Evolutionary conservation across 2,329 filamentous ascomycete species (phyloP), one percentile per base, ranked within the genome.

Genomic region (Fusarium temperatum): DNA sequence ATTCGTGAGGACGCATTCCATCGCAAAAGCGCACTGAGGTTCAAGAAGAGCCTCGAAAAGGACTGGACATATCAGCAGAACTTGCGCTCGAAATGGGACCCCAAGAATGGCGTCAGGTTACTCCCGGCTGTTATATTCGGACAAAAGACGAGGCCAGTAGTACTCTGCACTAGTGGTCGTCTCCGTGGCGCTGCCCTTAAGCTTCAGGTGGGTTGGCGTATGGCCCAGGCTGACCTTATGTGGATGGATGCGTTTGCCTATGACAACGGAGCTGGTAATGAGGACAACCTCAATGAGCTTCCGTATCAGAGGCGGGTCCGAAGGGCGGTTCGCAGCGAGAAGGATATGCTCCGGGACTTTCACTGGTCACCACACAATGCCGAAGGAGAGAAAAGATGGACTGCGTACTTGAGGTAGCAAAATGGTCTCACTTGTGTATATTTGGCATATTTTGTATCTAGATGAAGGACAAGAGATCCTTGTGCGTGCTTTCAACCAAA

Each of bases 111-210:
- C 4, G 22, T 48, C 17, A 10, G 45, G 12, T 3, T 68, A 30
- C 41, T 59, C 17, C 57, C 47, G 8, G 63, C 63, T 26, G 32
- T 59, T 4, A 55, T 72, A 20, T 68, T 72, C 22, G 68, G 63
- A 30, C 55, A 32, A 20, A 30, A 10, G 6, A 22, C 18, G 11
- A 28, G 6, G 7, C 10, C 13, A 3, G 6, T 24, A 36, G 12
- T 20, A 24, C 6, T 4, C 6, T 35, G 48, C n/a, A 24, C 13
- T 7, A 6, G 9, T 3, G 13, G n/a, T 12, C 17, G n/a, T 53
- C 13, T 35, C 12, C n/a, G 9, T 8, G 13, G 12, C 11, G 5
- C 18, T 26, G 48, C 12, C 30, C 4, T 14, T 15, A 24, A 20
- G 12, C 6, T 20, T 2, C n/a, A 24, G 9, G 4, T 54, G 9